Base-by-base conservation (phyloP, 306 rosid genomes). In the Lagenaria siceraria region DNA sequence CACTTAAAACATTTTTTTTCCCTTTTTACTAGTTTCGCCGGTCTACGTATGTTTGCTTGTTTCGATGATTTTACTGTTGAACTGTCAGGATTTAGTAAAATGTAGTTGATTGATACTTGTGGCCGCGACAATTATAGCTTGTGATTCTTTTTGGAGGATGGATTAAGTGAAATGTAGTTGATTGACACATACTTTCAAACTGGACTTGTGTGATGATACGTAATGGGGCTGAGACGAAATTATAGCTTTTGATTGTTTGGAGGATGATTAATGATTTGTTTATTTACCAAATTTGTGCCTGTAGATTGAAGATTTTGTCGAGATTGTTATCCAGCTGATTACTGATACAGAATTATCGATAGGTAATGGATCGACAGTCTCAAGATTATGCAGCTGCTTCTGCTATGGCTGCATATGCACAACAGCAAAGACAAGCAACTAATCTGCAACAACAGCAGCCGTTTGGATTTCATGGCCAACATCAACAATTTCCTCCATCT, bases 341-440 rank as follows among this genome's bases (percentile, higher is more conserved):
- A 11, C 27, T 46, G 11, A 10, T 77, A 14, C 0, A 49, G 42
- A 49, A 25, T 27, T 29, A 19, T 25, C 10, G 31, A 29, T 70
- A 49, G 48, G 18, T 40, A 40, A 95, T 95, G 97, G 98, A 95
- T 71, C 92, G 96, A 36, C 96, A 87, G 53, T 82, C 87, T 36
- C 98, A 89, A 85, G 98, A 95, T 79, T 95, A 83, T 86, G 91
- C 92, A 10, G 86, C 97, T 65, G 87, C 93, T 38, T 87, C 94
- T 79, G 93, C 96, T 43, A 81, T 89, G 85, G 96, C 91, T n/a
- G 52, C 52, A 3, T 93, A 87, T 84, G 90, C 97, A 74, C 96
- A 93, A 72, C 98, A 92, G 38, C 98, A 90, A 80, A 78, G 87
- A 22, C 97, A 86, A 76, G 81, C 90, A 4, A 84, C 88, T 35